A percentile compares a stretch with the other conserved stretches of the same genome.
Evolutionary conservation across 768 basidiomycete species (phyloP).

Genomic region (Saitozyma podzolica): DNA sequence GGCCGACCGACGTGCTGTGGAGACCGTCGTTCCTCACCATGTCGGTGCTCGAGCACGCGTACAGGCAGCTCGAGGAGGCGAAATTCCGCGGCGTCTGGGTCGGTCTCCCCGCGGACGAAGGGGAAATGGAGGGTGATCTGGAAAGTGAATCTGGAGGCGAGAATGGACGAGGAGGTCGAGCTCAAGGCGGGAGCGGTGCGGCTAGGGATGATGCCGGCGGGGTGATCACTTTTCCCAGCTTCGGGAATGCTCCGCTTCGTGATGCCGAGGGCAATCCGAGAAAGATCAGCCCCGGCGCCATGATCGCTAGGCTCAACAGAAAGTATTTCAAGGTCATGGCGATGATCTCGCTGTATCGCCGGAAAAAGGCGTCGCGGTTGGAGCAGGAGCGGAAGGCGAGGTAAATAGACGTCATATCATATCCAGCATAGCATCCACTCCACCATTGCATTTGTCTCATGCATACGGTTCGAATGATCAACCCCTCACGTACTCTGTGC

Average conservation of each 20-base stretch:
- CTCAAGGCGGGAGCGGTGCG: slow-evolving; percentile 1
- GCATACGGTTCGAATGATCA: too few species aligned
- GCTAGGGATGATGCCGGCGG: not conserved
- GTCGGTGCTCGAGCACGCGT: slow-evolving; percentile 37
- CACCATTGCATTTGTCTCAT: not conserved
- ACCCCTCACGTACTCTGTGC: too few species aligned
- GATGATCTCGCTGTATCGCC: slow-evolving; percentile 45
- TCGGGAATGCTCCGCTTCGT: slow-evolving; percentile 20
- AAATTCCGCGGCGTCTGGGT: slow-evolving; percentile 22
- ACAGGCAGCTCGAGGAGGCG: slow-evolving; percentile 32
- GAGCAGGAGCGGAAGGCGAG: slow-evolving; percentile 4
- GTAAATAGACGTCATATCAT: not conserved
- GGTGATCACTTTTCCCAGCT: slow-evolving; percentile 18
- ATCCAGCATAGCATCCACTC: not conserved
- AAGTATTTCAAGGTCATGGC: slow-evolving; percentile 41
- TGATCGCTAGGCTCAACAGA: slow-evolving; percentile 39
- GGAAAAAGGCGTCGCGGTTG: slow-evolving; percentile 24
- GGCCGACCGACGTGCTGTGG: slow-evolving; percentile 43
- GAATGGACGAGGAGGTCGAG: not conserved
- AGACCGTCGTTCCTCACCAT: slow-evolving; percentile 38
- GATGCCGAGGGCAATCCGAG: slow-evolving; percentile 18
- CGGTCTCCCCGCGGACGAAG: slow-evolving; percentile 22
- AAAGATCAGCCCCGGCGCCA: slow-evolving; percentile 25
- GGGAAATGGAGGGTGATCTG: slow-evolving; percentile 13
- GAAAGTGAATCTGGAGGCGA: slow-evolving; percentile 5